Conservation (phyloP, 2,329 filamentous ascomycete genomes). For the Knoxdaviesia proteae region DNA sequence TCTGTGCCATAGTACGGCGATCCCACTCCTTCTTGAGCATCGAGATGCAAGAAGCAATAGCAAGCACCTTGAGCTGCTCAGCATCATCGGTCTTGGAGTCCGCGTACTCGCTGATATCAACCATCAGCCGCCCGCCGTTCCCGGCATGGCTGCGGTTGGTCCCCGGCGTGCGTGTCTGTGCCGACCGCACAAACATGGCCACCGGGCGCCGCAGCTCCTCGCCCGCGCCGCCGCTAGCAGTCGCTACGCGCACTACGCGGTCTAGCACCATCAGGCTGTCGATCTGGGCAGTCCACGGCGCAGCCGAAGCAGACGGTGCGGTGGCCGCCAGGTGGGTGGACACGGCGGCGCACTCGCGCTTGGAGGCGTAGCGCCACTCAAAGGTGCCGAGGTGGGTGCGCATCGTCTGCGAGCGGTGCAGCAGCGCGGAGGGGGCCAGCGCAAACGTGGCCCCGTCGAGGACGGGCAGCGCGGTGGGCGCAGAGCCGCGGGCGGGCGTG, state of each 20-base stretch:
- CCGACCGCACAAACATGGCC: constrained; percentile 22
- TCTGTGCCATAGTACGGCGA: constrained; percentile 20
- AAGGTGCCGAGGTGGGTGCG: constrained; percentile 26
- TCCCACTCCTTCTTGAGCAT: constrained; percentile 50
- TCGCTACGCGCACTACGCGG: constrained; percentile 15
- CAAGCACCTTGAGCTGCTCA: constrained; percentile 14
- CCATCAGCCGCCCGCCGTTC: constrained; percentile 26
- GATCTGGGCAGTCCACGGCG: constrained; percentile 6
- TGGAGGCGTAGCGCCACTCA: constrained; percentile 33
- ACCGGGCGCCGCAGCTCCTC: constrained; percentile 13
- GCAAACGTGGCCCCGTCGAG: constrained; percentile 9
- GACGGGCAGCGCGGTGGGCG: constrained; percentile 2
- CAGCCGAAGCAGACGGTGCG: background rate
- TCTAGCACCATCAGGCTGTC: constrained; percentile 30
- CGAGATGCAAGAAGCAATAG: constrained; percentile 32
- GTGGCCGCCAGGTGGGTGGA: no score
- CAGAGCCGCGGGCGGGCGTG: constrained; percentile 5
- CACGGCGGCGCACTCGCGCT: constrained; percentile 21
- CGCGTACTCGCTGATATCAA: constrained; percentile 18
- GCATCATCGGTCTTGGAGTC: constrained; percentile 16
- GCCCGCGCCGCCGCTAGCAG: constrained; percentile 6
- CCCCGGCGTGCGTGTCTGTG: constrained; percentile 17
- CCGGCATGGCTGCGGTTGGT: constrained; percentile 18
- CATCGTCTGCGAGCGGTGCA: constrained; percentile 20
- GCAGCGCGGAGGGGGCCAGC: background rate